These are phyloP conservation scores for Beauveria asiatica DNA, from an alignment of 2,329 filamentous ascomycete species.

Conservation along the genomic window DNA sequence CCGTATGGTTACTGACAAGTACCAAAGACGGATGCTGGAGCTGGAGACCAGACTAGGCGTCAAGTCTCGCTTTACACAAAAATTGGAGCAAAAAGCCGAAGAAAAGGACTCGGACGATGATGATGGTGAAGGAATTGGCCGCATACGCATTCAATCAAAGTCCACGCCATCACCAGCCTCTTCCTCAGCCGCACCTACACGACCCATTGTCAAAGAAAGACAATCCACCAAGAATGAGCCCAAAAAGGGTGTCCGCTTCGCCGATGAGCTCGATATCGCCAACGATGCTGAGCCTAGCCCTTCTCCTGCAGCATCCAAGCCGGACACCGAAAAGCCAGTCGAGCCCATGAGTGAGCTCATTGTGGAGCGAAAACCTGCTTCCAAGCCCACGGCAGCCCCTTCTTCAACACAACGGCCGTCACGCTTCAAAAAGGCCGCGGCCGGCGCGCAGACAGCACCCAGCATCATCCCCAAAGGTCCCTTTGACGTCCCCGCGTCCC, in stretches of 20 bases:
- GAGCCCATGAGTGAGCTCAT: slow-evolving; percentile 44
- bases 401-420: slow-evolving; percentile 32
- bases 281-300: slow-evolving; percentile 21
- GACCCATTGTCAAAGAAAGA: slow-evolving; percentile 27
- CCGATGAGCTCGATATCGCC: slow-evolving; percentile 64
- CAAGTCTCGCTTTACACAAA: slow-evolving; percentile 38
- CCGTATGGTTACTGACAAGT: slow-evolving; percentile 61
- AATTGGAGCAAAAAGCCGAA: slow-evolving; percentile 44
- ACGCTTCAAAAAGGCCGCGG: slow-evolving; percentile 39
- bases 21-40: slow-evolving; percentile 74
- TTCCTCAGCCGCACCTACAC: slow-evolving; percentile 17
- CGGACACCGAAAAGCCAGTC: slow-evolving; percentile 25
- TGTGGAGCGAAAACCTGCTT: slow-evolving; percentile 34
- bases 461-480: slow-evolving; percentile 31
- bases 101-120: slow-evolving; percentile 29
- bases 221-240: slow-evolving; percentile 15
- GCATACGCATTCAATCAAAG: slow-evolving; percentile 34
- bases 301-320: slow-evolving; percentile 13
- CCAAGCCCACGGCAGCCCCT: slow-evolving; percentile 14
- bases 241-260: slow-evolving; percentile 76
- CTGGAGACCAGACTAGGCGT: slow-evolving; percentile 69
- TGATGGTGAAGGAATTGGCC: slow-evolving; percentile 47
- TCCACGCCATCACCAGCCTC: slow-evolving; percentile 17
- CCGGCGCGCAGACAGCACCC: slow-evolving; percentile 12
- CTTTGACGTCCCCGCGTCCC: slow-evolving; percentile 32